phyloP scores from a whole-genome alignment of 495 filamentous ascomycete species.

The Penicillium simplicissimum region DNA sequence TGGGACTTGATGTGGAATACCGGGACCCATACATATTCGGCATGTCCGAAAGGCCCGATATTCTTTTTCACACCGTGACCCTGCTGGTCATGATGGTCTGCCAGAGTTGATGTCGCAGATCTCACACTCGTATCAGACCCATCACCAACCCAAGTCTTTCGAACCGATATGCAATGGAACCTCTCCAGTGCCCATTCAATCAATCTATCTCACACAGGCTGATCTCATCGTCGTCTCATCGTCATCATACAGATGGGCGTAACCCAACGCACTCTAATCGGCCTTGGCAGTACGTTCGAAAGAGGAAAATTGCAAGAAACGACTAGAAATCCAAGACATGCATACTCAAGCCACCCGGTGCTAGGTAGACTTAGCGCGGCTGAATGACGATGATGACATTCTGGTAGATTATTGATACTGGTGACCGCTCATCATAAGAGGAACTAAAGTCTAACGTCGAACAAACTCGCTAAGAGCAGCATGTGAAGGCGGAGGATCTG shows the following conservation, averaged over 20 bases:
- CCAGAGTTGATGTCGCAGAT: not conserved
- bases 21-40: not conserved
- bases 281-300: not conserved
- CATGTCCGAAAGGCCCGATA: not conserved
- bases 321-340: slow-evolving; percentile 1
- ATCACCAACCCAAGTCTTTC: not conserved
- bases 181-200: not conserved
- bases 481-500: slow-evolving; percentile 18
- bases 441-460: not conserved
- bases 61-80: not conserved
- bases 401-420: not conserved
- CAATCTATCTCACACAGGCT: slow-evolving; percentile 7
- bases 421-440: not conserved
- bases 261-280: not conserved
- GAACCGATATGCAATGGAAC: not conserved
- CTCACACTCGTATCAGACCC: not conserved
- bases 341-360: slow-evolving; percentile 21
- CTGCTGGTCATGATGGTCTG: too few relatives aligned
- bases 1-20: not conserved
- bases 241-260: slow-evolving; percentile 4
- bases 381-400: slow-evolving; percentile 2
- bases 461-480: not conserved
- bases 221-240: slow-evolving; percentile 8
- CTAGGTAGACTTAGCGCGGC: slow-evolving; percentile 11
- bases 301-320: not conserved